Percentiles rank a stretch among this genome's conserved stretches.
These are phyloP conservation scores for Neurospora discreta DNA, from an alignment of 495 filamentous ascomycete species.

Conservation along the genomic window DNA sequence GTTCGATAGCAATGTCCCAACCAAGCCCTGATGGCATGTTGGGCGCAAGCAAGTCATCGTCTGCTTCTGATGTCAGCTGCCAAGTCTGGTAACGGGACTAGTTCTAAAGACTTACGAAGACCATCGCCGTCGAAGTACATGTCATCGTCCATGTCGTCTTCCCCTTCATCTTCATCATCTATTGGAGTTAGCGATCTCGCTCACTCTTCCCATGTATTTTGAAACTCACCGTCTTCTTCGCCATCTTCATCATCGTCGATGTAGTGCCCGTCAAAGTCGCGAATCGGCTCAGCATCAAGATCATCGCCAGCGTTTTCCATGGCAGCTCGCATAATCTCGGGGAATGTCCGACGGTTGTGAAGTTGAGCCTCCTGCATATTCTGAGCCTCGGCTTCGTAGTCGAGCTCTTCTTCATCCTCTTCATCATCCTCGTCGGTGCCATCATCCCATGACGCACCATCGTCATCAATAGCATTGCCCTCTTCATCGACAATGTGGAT, in stretches of 20 bases:
- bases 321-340: slow-evolving; percentile 46
- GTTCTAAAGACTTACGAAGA: slow-evolving; percentile 44
- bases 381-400: slow-evolving; percentile 36
- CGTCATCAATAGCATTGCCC: slow-evolving; percentile 40
- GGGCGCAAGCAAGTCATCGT: slow-evolving; percentile 39
- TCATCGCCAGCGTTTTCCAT: slow-evolving; percentile 48
- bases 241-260: slow-evolving; percentile 58
- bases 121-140: slow-evolving; percentile 55
- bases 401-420: slow-evolving; percentile 43
- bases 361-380: slow-evolving; percentile 30
- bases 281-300: slow-evolving; percentile 39
- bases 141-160: slow-evolving; percentile 61
- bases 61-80: slow-evolving; percentile 20
- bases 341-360: slow-evolving; percentile 37
- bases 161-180: slow-evolving; percentile 54
- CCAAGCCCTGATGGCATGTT: slow-evolving; percentile 30
- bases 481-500: slow-evolving; percentile 49
- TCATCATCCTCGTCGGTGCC: slow-evolving; percentile 46
- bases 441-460: slow-evolving; percentile 43
- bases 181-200: slow-evolving; percentile 17
- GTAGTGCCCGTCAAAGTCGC: slow-evolving; percentile 45
- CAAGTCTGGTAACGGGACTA: slow-evolving; percentile 7
- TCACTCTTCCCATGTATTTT: slow-evolving; percentile 5
- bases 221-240: slow-evolving; percentile 45
- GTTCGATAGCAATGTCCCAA: slow-evolving; percentile 34